Evolutionary conservation across 2,329 filamentous ascomycete genomes (phyloP), one percentile per base, ranked within the genome.

Genomic region (Emergomyces orientalis): DNA sequence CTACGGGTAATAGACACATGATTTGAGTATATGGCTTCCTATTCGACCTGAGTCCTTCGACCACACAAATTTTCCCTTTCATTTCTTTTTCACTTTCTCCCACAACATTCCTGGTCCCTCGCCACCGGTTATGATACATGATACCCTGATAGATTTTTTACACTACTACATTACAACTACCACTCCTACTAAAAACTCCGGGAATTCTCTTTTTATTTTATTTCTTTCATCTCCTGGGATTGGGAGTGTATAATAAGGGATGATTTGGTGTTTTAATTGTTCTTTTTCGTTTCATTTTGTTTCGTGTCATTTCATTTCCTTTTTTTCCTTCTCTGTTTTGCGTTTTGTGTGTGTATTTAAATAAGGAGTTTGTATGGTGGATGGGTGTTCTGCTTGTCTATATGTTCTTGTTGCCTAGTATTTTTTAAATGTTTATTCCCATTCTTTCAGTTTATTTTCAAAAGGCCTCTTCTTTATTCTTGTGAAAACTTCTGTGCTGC

Each of bases 111-210:
- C 55, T 58, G 34, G 37, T 8, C 37, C 37, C 22, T 30, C 25
- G 34, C n/a, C 37, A 58, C 34, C 55, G 37, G 55, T 27, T 58
- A 34, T 58, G n/a, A 27, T 58, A 19, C 22, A 39, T 58, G 55
- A 58, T 58, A 58, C 55, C 55, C 37, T 19, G 13, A 58, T 58
- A 58, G 55, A 58, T 8, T 34, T 19, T 54, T 41, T 25, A 37
- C 14, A 27, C 7, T 43, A 2, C 22, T 41, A 27, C 25, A 39
- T 39, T 58, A 19, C 37, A 58, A 27, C 37, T 27, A 30, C 55
- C 32, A 3, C 55, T 27, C 34, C 22, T 17, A 14, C 37, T 19
- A n/a, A 27, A 19, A 32, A 11, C 22, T 22, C 14, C 30, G 51
- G 51, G 11, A n/a, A 6, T 17, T 13, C 13, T 27, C 19, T 34